Base-by-base conservation (phyloP, 148 eudicot species). In the Fagopyrum esculentum region DNA sequence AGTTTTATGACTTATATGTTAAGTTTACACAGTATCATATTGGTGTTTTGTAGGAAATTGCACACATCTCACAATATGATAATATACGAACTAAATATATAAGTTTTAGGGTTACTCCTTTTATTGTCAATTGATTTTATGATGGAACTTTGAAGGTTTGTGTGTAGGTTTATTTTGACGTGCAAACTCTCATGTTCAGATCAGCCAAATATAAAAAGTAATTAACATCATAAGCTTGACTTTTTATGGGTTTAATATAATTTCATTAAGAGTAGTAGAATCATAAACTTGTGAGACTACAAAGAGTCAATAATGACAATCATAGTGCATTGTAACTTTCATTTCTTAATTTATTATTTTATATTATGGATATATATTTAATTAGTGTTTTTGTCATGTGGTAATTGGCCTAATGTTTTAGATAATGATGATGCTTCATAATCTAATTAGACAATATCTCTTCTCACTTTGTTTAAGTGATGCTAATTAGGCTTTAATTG, bases 361-460 rank as follows among this genome's bases (percentile, higher is more conserved):
- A 57, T 12, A 26, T 63, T 12, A 11, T 63, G 45, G 44, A 63
- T 63, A 35, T 35, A 35, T 35, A 9, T 10, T 9, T 60, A 1
- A 29, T 63, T 9, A 3, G 30, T 63, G 69, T 44, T 26, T 63
- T 63, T 63, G 44, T 30, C 69, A 63, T 30, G n/a, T 66, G 71
- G 46, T 43, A 40, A 66, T 66, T 66, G 71, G 71, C 46, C 46
- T 29, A 66, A 66, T 64, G 16, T 12, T 63, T 13, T 43, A 61
- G 68, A 61, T 15, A 66, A 15, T 66, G 46, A 35, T 66, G 71
- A n/a, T 22, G 35, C 19, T n/a, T 19, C 35, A 17, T 22, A 22
- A 29, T 22, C 9, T 59, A n/a, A 29, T 29, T 29, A 26, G 40
- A 60, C 13, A 4, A 60, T 9, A 22, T 60, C 9, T 29, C 5